These are phyloP conservation scores for Elsinoe perseae DNA, from an alignment of 2,329 filamentous ascomycete species.

Conservation along the genomic window DNA sequence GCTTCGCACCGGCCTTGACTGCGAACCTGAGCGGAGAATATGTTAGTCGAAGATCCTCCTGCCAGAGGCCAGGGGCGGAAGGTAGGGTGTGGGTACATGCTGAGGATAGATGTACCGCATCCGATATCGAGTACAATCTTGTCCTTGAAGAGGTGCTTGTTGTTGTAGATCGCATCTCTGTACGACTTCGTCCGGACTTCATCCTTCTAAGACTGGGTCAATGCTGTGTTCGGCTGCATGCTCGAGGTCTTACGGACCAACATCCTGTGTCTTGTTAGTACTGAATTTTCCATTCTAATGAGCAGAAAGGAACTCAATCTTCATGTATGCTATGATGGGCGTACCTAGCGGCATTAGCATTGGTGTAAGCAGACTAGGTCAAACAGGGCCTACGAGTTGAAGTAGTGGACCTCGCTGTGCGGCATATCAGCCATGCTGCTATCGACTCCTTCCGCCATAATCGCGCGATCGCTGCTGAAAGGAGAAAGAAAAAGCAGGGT, in stretches of 20 bases:
- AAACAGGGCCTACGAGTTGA: slow-evolving; percentile 67
- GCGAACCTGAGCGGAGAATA: slow-evolving; percentile 64
- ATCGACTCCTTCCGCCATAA: slow-evolving; percentile 24
- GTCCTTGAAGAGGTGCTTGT: slow-evolving; percentile 87
- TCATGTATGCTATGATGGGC: slow-evolving; percentile 73
- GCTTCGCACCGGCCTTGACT: slow-evolving; percentile 89
- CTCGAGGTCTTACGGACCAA: slow-evolving; percentile 57
- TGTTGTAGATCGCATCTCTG: slow-evolving; percentile 95
- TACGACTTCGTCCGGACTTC: slow-evolving; percentile 95
- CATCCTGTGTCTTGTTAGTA: slow-evolving; percentile 46
- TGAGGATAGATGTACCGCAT: slow-evolving; percentile 94
- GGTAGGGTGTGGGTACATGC: slow-evolving; percentile 61
- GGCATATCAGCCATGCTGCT: slow-evolving; percentile 59
- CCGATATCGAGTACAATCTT: slow-evolving; percentile 94
- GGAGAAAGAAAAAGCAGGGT: too few species aligned
- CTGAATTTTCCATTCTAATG: not conserved
- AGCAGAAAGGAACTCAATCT: slow-evolving; percentile 41
- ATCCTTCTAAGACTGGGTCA: slow-evolving; percentile 63
- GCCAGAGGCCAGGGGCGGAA: not conserved
- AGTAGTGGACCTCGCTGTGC: slow-evolving; percentile 98
- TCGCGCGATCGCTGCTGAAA: too few species aligned
- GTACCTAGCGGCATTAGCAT: slow-evolving; percentile 33
- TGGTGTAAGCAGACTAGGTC: slow-evolving; percentile 21
- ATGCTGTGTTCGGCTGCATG: not conserved
- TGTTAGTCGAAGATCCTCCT: not conserved